Conservation (phyloP, 768 basidiomycete species). For the Pulveroboletus sp. region DNA sequence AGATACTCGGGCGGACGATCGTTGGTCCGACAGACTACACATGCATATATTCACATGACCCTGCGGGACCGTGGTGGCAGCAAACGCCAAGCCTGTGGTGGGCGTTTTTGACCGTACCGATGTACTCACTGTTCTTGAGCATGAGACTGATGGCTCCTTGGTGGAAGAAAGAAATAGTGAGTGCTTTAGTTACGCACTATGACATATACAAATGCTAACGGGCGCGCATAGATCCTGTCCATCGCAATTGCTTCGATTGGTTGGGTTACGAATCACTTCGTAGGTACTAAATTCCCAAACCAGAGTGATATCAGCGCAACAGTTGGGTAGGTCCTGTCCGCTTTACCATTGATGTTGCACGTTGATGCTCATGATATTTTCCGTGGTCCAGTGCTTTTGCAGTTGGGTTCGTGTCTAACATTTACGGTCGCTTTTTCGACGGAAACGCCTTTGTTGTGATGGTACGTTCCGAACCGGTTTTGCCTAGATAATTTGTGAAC, state of each 20-base stretch:
- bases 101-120: slow-evolving; percentile 74
- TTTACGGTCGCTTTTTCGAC: slow-evolving; percentile 71
- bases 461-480: slow-evolving; percentile 38
- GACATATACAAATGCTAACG: background rate
- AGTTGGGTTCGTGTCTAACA: slow-evolving; percentile 75
- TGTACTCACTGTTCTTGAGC: slow-evolving; percentile 65
- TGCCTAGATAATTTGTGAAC: background rate
- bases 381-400: slow-evolving; percentile 57
- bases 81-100: slow-evolving; percentile 67
- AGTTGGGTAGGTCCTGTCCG: slow-evolving; percentile 47
- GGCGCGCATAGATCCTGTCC: slow-evolving; percentile 38
- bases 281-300: slow-evolving; percentile 54
- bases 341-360: background rate
- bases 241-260: slow-evolving; percentile 64
- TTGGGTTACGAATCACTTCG: slow-evolving; percentile 76
- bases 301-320: slow-evolving; percentile 79
- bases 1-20: slow-evolving; percentile 47
- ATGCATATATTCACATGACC: slow-evolving; percentile 56
- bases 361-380: slow-evolving; percentile 1
- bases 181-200: slow-evolving; percentile 12
- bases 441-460: slow-evolving; percentile 82
- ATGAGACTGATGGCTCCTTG: slow-evolving; percentile 63
- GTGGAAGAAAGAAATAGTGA: slow-evolving; percentile 54
- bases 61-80: slow-evolving; percentile 69
- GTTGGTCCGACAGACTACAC: slow-evolving; percentile 56